Evolutionary conservation across 2,329 filamentous ascomycete species (phyloP).

Genomic region (Hymenoscyphus linearis): DNA sequence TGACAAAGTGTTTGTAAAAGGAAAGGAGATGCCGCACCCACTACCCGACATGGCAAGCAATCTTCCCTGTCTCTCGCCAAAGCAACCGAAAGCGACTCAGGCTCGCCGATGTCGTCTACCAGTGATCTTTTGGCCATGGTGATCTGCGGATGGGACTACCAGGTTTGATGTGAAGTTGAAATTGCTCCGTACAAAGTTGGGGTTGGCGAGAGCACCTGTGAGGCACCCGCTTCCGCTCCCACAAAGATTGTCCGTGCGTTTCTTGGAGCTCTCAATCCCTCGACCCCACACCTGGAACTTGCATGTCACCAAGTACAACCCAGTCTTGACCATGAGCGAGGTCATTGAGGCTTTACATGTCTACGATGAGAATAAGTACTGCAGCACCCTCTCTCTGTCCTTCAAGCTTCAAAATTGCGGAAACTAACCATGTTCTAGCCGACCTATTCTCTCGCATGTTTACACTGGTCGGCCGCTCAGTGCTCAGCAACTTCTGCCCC

Average conservation of each 20-base stretch:
- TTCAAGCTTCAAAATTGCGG: not conserved
- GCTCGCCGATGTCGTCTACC: slow-evolving; percentile 5
- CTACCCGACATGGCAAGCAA: slow-evolving; percentile 31
- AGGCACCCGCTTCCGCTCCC: slow-evolving; percentile 1
- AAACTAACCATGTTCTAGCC: slow-evolving; percentile 20
- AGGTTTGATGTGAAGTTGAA: not conserved
- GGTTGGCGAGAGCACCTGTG: slow-evolving; percentile 2
- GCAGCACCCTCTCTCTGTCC: slow-evolving; percentile 12
- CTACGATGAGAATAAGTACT: slow-evolving; percentile 90
- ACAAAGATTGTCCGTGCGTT: not conserved
- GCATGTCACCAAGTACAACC: not conserved
- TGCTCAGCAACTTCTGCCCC: slow-evolving; percentile 69
- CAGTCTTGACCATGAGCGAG: slow-evolving; percentile 61
- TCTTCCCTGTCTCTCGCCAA: slow-evolving; percentile 34
- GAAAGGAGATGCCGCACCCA: slow-evolving; percentile 19
- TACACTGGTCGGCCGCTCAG: slow-evolving; percentile 80
- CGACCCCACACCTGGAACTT: not conserved
- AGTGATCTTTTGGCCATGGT: not conserved
- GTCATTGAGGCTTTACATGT: slow-evolving; percentile 94
- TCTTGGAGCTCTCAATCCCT: not conserved
- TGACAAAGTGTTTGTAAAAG: not conserved
- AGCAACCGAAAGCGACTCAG: slow-evolving; percentile 26
- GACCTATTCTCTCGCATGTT: slow-evolving; percentile 78
- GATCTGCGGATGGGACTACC: not conserved
- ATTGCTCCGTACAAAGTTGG: not conserved